Evolutionary conservation across 75 land plant genomes (phyloP).

Genomic region (Cupressus sempervirens): DNA sequence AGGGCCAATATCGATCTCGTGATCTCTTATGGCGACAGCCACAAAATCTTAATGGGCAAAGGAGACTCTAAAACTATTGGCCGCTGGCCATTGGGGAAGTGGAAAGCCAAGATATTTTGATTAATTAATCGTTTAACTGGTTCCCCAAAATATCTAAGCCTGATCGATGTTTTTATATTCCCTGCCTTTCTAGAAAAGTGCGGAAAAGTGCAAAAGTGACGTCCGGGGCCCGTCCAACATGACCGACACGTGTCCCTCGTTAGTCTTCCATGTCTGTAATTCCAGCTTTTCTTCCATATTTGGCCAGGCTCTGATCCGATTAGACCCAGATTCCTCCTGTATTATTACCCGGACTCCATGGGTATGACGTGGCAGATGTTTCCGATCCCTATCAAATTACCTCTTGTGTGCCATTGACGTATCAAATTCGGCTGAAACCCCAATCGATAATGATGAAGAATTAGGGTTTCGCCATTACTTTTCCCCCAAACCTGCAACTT

Average conservation of each 20-base stretch:
- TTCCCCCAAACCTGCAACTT: no score
- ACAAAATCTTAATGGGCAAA: neutral
- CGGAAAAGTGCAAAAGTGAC: slow-evolving; percentile 7
- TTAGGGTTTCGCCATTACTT: no score
- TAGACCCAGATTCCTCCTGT: neutral
- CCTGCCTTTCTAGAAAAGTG: neutral
- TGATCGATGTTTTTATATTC: neutral
- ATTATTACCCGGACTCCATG: neutral
- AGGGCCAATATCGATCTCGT: neutral
- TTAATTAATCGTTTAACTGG: neutral
- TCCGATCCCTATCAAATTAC: no score
- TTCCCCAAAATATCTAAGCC: neutral
- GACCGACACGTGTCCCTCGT: neutral
- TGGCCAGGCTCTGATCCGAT: neutral
- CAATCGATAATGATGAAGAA: no score
- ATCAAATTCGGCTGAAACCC: no score
- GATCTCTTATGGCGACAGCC: neutral
- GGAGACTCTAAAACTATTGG: neutral
- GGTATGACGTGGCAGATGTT: neutral
- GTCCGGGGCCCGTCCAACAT: neutral
- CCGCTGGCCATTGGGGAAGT: no score
- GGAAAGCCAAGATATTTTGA: neutral
- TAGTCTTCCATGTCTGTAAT: neutral
- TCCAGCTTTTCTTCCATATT: neutral
- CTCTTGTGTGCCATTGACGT: no score